Percentiles rank a stretch among this genome's conserved stretches.
Evolutionary conservation across 1,284 basidiomycete species (phyloP).

Genomic region (Ustilago lituana): DNA sequence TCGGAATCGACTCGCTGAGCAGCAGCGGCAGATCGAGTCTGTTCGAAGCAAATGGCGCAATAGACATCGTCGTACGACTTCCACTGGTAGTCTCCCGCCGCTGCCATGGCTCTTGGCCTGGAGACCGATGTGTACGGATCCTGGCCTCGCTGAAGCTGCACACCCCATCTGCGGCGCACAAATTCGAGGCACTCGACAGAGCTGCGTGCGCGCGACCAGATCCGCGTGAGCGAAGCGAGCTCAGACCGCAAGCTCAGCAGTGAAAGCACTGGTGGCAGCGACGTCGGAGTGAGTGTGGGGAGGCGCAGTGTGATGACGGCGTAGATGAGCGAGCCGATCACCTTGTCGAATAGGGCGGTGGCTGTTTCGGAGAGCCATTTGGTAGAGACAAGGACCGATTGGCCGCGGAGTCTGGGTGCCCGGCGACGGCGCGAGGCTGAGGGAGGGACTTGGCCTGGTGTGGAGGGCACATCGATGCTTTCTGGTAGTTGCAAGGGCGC

Average conservation of each 20-base stretch:
- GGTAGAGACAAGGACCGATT: conserved; percentile 46
- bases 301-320: conserved; percentile 43
- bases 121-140: conserved; percentile 26
- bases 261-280: conserved; percentile 45
- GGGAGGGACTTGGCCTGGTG: background rate
- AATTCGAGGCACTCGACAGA: conserved; percentile 56
- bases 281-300: conserved; percentile 52
- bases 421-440: conserved; percentile 26
- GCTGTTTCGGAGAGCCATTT: conserved; percentile 50
- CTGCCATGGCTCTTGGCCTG: conserved; percentile 28
- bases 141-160: conserved; percentile 14
- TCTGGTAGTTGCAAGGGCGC: conserved; percentile 27
- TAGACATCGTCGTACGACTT: conserved; percentile 45
- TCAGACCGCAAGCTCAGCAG: conserved; percentile 49
- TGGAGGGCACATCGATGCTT: background rate
- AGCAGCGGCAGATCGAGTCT: conserved; percentile 13
- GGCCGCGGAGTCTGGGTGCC: conserved; percentile 44
- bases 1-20: too few species aligned
- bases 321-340: conserved; percentile 46
- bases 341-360: conserved; percentile 39
- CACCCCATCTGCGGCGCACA: conserved; percentile 49
- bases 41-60: conserved; percentile 56
- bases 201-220: conserved; percentile 43
- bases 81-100: conserved; percentile 38
- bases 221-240: conserved; percentile 31